Percentiles rank a stretch among this genome's conserved stretches.
These are phyloP conservation scores for Lyophyllum shimeji DNA, from an alignment of 768 basidiomycete species.

Conservation along the genomic window DNA sequence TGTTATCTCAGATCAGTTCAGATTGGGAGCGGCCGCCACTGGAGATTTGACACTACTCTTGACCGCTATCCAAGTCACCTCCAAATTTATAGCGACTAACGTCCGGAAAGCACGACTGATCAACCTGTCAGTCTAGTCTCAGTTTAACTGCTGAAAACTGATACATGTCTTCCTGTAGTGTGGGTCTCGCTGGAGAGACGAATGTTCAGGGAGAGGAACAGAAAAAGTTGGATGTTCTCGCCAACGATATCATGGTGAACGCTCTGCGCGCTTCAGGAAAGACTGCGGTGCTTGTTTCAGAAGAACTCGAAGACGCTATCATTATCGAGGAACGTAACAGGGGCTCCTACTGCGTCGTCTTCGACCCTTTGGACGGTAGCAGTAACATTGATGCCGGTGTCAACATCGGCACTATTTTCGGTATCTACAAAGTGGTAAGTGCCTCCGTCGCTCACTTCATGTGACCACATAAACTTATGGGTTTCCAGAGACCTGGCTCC, in stretches of 20 bases:
- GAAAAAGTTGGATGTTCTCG: conserved; percentile 97
- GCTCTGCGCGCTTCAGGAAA: conserved; percentile 95
- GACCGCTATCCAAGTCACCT: conserved; percentile 93
- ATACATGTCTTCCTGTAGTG: conserved; percentile 42
- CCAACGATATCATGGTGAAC: conserved; percentile 99
- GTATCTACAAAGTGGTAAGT: conserved; percentile 89
- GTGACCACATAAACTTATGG: not conserved
- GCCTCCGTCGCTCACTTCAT: not conserved
- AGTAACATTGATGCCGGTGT: conserved; percentile 99
- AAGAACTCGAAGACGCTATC: conserved; percentile 92
- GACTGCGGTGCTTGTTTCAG: conserved; percentile 94
- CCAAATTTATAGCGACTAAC: conserved; percentile 97
- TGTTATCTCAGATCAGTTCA: conserved; percentile 83
- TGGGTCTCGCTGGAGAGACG: conserved; percentile 93
- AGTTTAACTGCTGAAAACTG: conserved; percentile 5
- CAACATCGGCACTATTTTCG: conserved; percentile 97
- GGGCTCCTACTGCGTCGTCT: conserved; percentile 96
- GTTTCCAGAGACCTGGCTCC: conserved; percentile 66
- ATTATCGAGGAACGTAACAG: conserved; percentile 79
- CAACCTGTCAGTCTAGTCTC: conserved; percentile 71
- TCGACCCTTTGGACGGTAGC: conserved; percentile 95
- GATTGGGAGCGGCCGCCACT: conserved; percentile 78
- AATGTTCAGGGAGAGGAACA: conserved; percentile 99
- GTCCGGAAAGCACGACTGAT: conserved; percentile 96
- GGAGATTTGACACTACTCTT: conserved; percentile 94